phyloP scores from a whole-genome alignment of 164 flowering plant species.

The Litsea cubeba region DNA sequence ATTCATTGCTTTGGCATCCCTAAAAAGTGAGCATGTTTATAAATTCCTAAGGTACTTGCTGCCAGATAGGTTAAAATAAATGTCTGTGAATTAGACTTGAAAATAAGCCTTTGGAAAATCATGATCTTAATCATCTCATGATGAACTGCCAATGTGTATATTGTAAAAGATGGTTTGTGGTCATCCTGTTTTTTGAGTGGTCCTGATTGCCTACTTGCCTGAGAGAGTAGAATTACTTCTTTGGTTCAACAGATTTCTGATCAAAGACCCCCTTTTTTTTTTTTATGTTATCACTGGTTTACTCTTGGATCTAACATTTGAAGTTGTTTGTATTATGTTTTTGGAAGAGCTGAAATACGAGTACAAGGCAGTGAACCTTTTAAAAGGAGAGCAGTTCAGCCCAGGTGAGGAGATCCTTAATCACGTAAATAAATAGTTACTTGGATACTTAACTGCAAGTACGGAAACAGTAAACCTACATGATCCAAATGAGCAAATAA shows the following conservation, averaged over 20 bases:
- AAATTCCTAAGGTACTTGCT: too few species aligned
- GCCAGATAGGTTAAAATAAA: too few species aligned
- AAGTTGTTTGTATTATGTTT: not conserved
- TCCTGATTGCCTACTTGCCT: not conserved
- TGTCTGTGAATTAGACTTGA: too few species aligned
- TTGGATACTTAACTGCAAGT: too few species aligned
- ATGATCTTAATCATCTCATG: too few species aligned
- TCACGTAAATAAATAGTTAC: not conserved
- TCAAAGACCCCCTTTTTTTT: not conserved
- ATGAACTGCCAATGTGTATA: too few species aligned
- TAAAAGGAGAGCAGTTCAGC: constrained; percentile 71
- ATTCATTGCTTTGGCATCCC: too few species aligned
- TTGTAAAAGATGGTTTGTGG: too few species aligned
- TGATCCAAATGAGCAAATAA: not conserved
- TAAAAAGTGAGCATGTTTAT: too few species aligned
- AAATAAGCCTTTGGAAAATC: too few species aligned
- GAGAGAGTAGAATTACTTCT: not conserved
- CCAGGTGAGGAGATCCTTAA: constrained; percentile 39
- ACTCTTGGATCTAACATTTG: not conserved
- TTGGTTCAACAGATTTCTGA: not conserved
- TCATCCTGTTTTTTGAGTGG: not conserved
- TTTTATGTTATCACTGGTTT: not conserved
- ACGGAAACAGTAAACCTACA: too few species aligned
- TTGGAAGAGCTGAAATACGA: constrained; percentile 53
- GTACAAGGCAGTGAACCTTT: constrained; percentile 63